Percentiles rank a stretch among this genome's conserved stretches.
Conservation (phyloP, 345 rosid species). For the Arabis hirsuta region DNA sequence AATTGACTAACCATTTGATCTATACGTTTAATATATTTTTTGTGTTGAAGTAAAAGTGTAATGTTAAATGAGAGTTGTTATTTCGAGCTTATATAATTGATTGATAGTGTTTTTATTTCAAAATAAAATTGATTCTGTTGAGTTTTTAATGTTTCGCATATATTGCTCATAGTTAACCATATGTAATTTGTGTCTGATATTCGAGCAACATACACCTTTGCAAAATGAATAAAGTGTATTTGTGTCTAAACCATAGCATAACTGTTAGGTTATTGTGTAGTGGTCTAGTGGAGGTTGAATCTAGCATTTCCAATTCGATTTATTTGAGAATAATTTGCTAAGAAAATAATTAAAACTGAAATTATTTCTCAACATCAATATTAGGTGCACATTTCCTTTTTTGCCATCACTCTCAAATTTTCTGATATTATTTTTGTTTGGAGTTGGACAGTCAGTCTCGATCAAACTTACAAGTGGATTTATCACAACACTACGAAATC, state of each 20-base stretch:
- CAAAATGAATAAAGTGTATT: neutral
- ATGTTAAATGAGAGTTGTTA: neutral
- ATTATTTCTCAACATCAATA: neutral
- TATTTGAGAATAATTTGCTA: no score
- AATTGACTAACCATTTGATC: neutral
- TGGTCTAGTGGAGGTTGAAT: no score
- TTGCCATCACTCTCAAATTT: slow-evolving; percentile 9
- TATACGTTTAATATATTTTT: no score
- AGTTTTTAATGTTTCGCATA: neutral
- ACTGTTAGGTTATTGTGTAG: neutral
- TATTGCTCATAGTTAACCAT: neutral
- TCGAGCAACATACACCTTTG: neutral
- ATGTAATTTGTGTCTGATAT: neutral
- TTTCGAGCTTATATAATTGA: no score
- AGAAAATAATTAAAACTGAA: no score
- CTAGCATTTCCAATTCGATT: no score
- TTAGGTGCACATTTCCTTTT: slow-evolving; percentile 6
- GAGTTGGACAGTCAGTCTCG: neutral
- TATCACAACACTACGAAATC: slow-evolving; percentile 11
- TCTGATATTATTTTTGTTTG: neutral
- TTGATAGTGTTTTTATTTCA: no score
- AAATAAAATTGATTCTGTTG: no score
- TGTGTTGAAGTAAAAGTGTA: no score
- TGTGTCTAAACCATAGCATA: neutral
- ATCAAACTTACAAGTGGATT: slow-evolving; percentile 8